Base-by-base conservation (phyloP, 2,329 filamentous ascomycete genomes). In the Cucurbitaria berberidis region DNA sequence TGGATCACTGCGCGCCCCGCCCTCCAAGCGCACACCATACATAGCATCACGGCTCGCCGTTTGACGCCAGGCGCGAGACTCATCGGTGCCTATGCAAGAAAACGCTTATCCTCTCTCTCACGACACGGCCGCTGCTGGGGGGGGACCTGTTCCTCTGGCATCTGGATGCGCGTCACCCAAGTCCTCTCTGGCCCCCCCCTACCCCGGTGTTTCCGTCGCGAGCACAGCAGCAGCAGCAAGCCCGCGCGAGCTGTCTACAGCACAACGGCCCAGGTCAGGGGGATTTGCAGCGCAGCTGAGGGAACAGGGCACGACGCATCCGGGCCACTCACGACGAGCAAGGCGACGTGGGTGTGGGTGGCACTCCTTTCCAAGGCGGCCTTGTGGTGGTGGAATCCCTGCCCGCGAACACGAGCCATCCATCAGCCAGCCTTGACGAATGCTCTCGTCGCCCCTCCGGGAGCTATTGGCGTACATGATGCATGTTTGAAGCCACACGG, bases 381-480 rank as follows among this genome's bases (percentile, higher is more conserved):
- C 62, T 45, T 57, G 52, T 41, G 50, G 60, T 57, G 51, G 56
- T 51, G 57, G 57, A 44, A 53, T 55, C 61, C 66, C 62, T 62
- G 56, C 63, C 55, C 51, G 55, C 62, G 57, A 53, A 63, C 53
- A 45, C 54, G 59, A 49, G 57, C 62, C 54, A 49, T 45, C 62
- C 54, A 49, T 45, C 55, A 60, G 51, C 55, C 55, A 57, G 46
- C 35, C 57, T 36, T 30, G 52, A 53, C 52, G 55, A 53, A 59
- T 48, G 22, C 47, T n/a, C n/a, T n/a, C n/a, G n/a, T n/a, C n/a
- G n/a, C n/a, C n/a, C n/a, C n/a, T n/a, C n/a, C n/a, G n/a, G n/a
- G n/a, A n/a, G n/a, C n/a, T n/a, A n/a, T n/a, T n/a, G n/a, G n/a
- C n/a, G n/a, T n/a, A n/a, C n/a, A n/a, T n/a, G n/a, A n/a, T n/a